A percentile compares a stretch with the other conserved stretches of the same genome.
Evolutionary conservation across 2,329 filamentous ascomycete species (phyloP).

Genomic region (Monilinia vaccinii-corymbosi): DNA sequence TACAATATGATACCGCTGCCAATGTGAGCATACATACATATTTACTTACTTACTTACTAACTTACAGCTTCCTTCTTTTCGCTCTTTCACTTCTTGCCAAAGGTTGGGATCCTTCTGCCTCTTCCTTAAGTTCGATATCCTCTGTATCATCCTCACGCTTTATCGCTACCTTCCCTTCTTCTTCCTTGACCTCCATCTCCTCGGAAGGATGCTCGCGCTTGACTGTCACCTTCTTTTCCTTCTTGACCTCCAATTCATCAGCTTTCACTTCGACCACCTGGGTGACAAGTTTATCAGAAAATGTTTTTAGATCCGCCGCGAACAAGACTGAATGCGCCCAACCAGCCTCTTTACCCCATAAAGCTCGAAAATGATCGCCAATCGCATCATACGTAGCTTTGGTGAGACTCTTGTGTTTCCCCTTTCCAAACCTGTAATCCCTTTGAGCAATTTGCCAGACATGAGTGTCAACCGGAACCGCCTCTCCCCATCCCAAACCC

Average conservation of each 20-base stretch:
- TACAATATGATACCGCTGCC: not conserved
- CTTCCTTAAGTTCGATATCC: slow-evolving; percentile 10
- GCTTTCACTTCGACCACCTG: slow-evolving; percentile 40
- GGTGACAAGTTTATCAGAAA: slow-evolving; percentile 51
- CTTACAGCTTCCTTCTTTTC: slow-evolving; percentile 21
- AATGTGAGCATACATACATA: not conserved
- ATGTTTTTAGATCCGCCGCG: slow-evolving; percentile 81
- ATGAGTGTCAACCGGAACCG: slow-evolving; percentile 94
- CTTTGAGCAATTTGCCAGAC: slow-evolving; percentile 97
- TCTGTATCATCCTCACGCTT: not conserved
- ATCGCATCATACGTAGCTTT: slow-evolving; percentile 85
- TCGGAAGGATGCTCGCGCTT: slow-evolving; percentile 20
- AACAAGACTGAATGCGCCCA: slow-evolving; percentile 98
- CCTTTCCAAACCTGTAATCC: slow-evolving; percentile 86
- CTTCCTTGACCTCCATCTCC: slow-evolving; percentile 14
- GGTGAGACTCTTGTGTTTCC: slow-evolving; percentile 75
- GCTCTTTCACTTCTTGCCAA: slow-evolving; percentile 21
- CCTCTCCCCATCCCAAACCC: slow-evolving; percentile 91
- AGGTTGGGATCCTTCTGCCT: slow-evolving; percentile 18
- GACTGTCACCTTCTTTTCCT: slow-evolving; percentile 21
- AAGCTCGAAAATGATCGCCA: slow-evolving; percentile 74
- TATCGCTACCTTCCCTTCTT: not conserved
- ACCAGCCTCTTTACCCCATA: slow-evolving; percentile 91
- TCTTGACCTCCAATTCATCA: slow-evolving; percentile 31
- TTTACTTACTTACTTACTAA: too few species aligned